Evolutionary conservation across 345 rosid species (phyloP).

Genomic region (Eucalyptus curtisii): DNA sequence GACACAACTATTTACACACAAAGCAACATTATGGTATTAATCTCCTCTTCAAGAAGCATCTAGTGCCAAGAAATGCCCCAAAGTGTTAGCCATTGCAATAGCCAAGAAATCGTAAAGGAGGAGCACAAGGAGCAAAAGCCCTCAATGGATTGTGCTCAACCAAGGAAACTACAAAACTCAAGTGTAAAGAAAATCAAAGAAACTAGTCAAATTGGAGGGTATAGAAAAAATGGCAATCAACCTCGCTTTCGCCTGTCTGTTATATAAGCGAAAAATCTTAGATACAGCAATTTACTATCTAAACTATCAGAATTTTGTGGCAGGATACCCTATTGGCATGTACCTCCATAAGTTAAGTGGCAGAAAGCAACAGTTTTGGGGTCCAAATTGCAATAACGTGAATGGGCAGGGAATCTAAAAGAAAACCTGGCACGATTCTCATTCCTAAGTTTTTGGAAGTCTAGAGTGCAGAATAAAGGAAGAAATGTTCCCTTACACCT

Average conservation of each 20-base stretch:
- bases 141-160: not conserved
- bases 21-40: not conserved
- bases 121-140: not conserved
- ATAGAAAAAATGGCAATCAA: not conserved
- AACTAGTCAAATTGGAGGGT: not conserved
- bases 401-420: not conserved
- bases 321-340: not conserved
- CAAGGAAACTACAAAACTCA: not conserved
- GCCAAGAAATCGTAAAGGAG: not conserved
- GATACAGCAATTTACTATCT: not conserved
- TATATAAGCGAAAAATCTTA: not conserved
- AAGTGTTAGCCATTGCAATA: not conserved
- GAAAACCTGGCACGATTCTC: not conserved
- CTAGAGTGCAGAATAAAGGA: not conserved
- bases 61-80: not conserved
- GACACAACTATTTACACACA: not conserved
- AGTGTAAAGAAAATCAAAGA: not conserved
- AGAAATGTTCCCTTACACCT: not conserved
- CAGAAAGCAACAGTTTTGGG: not conserved
- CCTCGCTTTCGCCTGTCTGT: not conserved
- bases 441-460: not conserved
- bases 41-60: not conserved
- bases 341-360: not conserved
- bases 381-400: not conserved
- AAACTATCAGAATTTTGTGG: not conserved